Percentiles rank a stretch among this genome's conserved stretches.
These are phyloP conservation scores for Lentinula aciculospora DNA, from an alignment of 768 basidiomycete species.

Conservation along the genomic window DNA sequence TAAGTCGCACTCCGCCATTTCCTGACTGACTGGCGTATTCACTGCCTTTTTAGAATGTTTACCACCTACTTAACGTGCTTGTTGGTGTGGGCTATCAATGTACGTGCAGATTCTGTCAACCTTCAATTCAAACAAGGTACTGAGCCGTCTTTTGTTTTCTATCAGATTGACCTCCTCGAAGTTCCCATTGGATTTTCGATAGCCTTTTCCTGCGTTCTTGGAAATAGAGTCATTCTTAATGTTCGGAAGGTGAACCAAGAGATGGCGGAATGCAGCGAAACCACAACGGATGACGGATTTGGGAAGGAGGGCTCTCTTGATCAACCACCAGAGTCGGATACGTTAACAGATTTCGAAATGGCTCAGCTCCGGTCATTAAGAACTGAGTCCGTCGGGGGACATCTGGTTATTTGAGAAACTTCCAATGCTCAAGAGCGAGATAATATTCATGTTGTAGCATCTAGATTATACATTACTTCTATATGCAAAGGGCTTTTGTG, in stretches of 20 bases:
- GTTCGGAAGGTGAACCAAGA: conserved; percentile 37
- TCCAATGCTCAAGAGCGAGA: too few species aligned
- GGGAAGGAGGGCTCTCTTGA: neutral
- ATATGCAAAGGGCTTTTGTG: neutral
- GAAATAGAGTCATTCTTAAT: conserved; percentile 53
- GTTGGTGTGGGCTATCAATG: conserved; percentile 32
- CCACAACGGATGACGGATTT: neutral
- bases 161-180: conserved; percentile 36
- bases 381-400: conserved; percentile 11
- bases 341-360: conserved; percentile 26
- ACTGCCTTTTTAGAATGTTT: conserved; percentile 52
- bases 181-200: conserved; percentile 54
- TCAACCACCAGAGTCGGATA: neutral
- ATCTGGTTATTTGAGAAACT: neutral
- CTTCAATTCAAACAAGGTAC: neutral
- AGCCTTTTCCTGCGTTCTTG: conserved; percentile 51
- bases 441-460: neutral
- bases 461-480: neutral
- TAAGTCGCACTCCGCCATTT: too few species aligned
- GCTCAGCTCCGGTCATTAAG: conserved; percentile 26
- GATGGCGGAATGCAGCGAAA: conserved; percentile 7
- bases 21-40: too few species aligned
- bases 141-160: neutral
- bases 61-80: conserved; percentile 49
- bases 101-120: conserved; percentile 14